Conservation (phyloP, 73 alveolate species). For the Paramecium pentaurelia region DNA sequence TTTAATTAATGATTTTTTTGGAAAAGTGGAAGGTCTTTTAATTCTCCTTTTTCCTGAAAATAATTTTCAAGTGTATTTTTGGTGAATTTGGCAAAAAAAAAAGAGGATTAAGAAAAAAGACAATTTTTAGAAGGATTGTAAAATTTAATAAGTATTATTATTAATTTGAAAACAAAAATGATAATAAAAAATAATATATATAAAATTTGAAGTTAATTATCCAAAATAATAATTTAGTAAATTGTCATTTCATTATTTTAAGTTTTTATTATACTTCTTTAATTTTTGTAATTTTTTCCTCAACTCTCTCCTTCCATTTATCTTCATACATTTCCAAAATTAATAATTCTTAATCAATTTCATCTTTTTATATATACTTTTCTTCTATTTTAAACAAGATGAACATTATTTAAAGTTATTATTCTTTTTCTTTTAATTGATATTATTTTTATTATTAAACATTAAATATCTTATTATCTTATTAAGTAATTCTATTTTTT, state of each 20-base stretch:
- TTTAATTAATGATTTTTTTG: background rate
- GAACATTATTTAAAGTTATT: background rate
- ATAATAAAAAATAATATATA: background rate
- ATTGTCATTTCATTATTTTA: background rate
- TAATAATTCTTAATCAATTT: background rate
- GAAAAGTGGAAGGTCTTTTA: background rate
- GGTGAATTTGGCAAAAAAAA: background rate
- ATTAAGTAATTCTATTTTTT: background rate
- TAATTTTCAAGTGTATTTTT: background rate
- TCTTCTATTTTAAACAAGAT: background rate
- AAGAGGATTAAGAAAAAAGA: background rate
- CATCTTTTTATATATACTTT: background rate
- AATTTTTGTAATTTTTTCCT: background rate
- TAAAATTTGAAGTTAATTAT: background rate
- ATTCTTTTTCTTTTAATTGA: background rate
- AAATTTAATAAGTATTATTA: background rate
- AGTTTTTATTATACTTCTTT: constrained; percentile 22
- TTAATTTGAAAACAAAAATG: background rate
- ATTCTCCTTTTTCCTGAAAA: background rate
- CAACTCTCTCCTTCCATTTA: constrained; percentile 5
- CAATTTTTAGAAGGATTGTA: background rate
- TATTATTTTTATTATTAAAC: background rate
- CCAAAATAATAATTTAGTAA: background rate
- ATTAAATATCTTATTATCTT: background rate
- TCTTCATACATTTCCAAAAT: background rate